A percentile compares a stretch with the other conserved stretches of the same genome.
Evolutionary conservation across 192 early-diverging fungal species (phyloP).

Genomic region (Glomus cerebriforme): DNA sequence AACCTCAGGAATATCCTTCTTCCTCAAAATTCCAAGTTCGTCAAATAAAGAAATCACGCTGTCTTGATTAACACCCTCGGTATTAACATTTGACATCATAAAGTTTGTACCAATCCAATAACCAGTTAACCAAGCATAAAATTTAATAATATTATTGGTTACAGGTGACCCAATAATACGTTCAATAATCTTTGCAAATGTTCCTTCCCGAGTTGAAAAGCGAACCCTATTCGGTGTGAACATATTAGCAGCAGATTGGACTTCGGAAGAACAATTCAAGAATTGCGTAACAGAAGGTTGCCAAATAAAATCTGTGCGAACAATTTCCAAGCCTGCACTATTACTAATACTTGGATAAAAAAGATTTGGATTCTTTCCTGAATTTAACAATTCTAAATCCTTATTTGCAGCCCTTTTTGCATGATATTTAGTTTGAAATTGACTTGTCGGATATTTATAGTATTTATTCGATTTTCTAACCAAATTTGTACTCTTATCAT

Average conservation of each 20-base stretch:
- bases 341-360: not conserved
- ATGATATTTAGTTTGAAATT: not conserved
- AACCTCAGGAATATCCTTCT: constrained; percentile 35
- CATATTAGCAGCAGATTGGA: not conserved
- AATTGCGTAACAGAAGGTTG: constrained; percentile 2
- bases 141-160: constrained; percentile 7
- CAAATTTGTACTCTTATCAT: constrained; percentile 1
- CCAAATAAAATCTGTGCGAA: constrained; percentile 1
- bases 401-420: not conserved
- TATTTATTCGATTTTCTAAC: not conserved
- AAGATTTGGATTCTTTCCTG: not conserved
- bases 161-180: not conserved
- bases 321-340: not conserved
- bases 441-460: not conserved
- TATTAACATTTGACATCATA: not conserved
- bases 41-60: not conserved
- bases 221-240: not conserved
- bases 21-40: not conserved
- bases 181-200: not conserved
- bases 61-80: not conserved
- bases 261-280: not conserved
- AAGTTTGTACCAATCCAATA: constrained; percentile 35
- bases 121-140: constrained; percentile 36
- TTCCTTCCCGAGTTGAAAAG: not conserved
- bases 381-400: not conserved